Evolutionary conservation across 768 basidiomycete species (phyloP).

Genomic region (Hypholoma fasciculare): DNA sequence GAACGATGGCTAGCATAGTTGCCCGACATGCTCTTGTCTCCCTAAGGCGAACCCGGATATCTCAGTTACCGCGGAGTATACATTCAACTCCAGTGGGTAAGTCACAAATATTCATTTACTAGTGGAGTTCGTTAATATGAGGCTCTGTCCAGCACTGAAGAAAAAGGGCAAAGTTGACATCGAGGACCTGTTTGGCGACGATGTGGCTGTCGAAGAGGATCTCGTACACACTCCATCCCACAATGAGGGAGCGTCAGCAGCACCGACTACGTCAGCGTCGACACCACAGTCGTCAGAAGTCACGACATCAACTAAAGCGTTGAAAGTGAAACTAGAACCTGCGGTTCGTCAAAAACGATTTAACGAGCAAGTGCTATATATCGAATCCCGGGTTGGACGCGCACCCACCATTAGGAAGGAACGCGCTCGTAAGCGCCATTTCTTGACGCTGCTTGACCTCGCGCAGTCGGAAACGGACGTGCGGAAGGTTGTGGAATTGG

Average conservation of each 20-base stretch:
- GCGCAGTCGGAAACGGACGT: constrained; percentile 52
- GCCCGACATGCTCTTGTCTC: constrained; percentile 8
- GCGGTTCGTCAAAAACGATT: constrained; percentile 33
- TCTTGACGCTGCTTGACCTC: constrained; percentile 52
- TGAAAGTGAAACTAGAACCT: constrained; percentile 25
- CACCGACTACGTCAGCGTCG: constrained; percentile 7
- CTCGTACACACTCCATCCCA: constrained; percentile 6
- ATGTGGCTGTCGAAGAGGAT: constrained; percentile 20
- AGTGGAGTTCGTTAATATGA: not conserved
- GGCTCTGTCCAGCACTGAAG: constrained; percentile 25
- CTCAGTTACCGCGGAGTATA: constrained; percentile 8
- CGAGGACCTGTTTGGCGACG: constrained; percentile 32
- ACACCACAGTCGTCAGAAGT: not conserved
- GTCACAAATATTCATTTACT: constrained; percentile 7
- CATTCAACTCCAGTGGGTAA: constrained; percentile 23
- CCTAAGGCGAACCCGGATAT: not conserved
- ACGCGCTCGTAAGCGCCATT: constrained; percentile 43
- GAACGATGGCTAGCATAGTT: constrained; percentile 11
- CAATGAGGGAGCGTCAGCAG: not conserved
- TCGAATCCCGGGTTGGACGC: constrained; percentile 39
- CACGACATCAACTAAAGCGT: not conserved
- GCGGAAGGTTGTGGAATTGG: constrained; percentile 36
- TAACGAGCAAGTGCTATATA: constrained; percentile 32
- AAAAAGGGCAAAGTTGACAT: constrained; percentile 26
- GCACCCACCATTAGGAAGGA: constrained; percentile 32